These are phyloP conservation scores for Phylloporus arenicola DNA, from an alignment of 768 basidiomycete species.

Conservation along the genomic window DNA sequence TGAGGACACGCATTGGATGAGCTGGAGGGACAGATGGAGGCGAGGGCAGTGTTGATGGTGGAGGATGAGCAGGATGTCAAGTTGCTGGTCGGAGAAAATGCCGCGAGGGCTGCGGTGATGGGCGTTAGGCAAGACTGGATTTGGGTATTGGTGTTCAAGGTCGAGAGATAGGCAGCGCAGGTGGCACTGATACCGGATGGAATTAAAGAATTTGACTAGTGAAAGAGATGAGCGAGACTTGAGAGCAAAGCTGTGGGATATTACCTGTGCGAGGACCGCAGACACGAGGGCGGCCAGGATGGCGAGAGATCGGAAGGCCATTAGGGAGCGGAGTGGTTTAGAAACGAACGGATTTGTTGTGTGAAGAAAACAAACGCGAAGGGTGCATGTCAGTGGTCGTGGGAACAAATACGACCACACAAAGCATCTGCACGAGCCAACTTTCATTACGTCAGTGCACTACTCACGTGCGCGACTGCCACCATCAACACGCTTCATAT, in stretches of 20 bases:
- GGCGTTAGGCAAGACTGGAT: slow-evolving; percentile 58
- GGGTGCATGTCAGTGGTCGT: not conserved
- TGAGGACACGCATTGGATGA: slow-evolving; percentile 50
- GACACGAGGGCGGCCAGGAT: slow-evolving; percentile 48
- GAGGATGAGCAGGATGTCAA: slow-evolving; percentile 37
- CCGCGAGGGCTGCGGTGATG: slow-evolving; percentile 53
- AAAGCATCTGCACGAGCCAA: not conserved
- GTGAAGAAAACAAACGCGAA: not conserved
- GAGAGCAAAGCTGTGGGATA: slow-evolving; percentile 27
- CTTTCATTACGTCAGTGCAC: too few species aligned
- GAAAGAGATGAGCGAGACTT: not conserved
- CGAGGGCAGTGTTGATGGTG: slow-evolving; percentile 48
- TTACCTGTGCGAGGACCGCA: slow-evolving; percentile 44
- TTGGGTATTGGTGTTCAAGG: slow-evolving; percentile 55
- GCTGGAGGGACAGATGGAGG: slow-evolving; percentile 47
- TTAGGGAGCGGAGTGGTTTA: slow-evolving; percentile 17
- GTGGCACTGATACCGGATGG: slow-evolving; percentile 55
- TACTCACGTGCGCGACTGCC: too few species aligned
- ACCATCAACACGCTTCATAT: not conserved
- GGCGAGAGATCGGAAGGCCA: slow-evolving; percentile 49
- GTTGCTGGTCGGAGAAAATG: slow-evolving; percentile 46
- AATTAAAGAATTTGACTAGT: slow-evolving; percentile 47
- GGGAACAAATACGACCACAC: not conserved
- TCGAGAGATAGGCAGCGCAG: slow-evolving; percentile 55
- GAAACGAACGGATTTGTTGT: slow-evolving; percentile 5